Base-by-base conservation (phyloP, 1,139 yeast genomes). In the Candida gigantensis region DNA sequence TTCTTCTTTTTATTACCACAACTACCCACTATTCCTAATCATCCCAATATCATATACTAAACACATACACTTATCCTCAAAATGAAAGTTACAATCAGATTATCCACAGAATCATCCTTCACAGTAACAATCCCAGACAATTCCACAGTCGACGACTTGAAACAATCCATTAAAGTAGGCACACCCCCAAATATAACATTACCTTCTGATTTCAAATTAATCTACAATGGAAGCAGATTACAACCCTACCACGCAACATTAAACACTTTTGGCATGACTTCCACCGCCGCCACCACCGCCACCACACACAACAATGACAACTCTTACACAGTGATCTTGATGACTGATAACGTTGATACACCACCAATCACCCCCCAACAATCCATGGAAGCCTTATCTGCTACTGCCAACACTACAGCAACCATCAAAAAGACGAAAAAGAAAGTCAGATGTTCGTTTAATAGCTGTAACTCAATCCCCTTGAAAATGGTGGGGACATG, bases 401-500 rank as follows among this genome's bases (percentile, higher is more conserved):
- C 50, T 32, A 32, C 41, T 30, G 30, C 40, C 32, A 21, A 41
- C 32, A 50, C 53, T 27, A 23, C 42, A 21, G 27, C 43, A 24
- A 57, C 36, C 4, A 35, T 42, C 8, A 76, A 74, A 55, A 61
- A 62, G 64, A 49, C 70, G 51, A 59, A 68, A 54, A 72, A 79
- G 62, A 79, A 81, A 62, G 74, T 74, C 58, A 71, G 74, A 41
- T 87, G 96, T 59, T 68, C 81, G 17, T 79, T 79, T 60, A 65
- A 64, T 32, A 58, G 67, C 30, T 88, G 96, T 60, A 67, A 73
- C 21, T 73, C 84, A 11, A 68, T 78, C 3, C 88, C 92, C 1
- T 74, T 87, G 41, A 77, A 95, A 46, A 84, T 88, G 66, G 94
- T 86, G 26, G 96, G 96, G 27, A 89, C 84, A 58, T 89, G 97